Evolutionary conservation across 768 basidiomycete species (phyloP).

Genomic region (Suillus spraguei): DNA sequence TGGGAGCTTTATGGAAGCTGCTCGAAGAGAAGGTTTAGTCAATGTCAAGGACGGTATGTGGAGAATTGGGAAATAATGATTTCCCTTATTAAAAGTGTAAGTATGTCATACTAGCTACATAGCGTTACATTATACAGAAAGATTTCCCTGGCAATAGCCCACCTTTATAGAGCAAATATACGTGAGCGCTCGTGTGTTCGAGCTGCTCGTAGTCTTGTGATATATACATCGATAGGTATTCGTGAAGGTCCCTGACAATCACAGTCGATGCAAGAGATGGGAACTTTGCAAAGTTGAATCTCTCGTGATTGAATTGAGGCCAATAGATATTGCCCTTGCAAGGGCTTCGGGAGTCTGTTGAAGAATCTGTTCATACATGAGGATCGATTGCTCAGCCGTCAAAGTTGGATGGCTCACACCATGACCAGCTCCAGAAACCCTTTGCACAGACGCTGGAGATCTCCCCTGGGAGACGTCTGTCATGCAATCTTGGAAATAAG

Average conservation of each 20-base stretch:
- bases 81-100: background rate
- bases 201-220: background rate
- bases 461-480: constrained; percentile 43
- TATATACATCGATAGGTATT: background rate
- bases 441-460: constrained; percentile 43
- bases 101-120: background rate
- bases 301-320: constrained; percentile 32
- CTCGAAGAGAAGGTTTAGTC: constrained; percentile 76
- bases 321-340: constrained; percentile 36
- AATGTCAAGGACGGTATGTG: constrained; percentile 70
- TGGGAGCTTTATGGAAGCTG: constrained; percentile 76
- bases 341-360: constrained; percentile 47
- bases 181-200: background rate
- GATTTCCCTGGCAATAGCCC: too few species aligned
- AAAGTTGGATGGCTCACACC: constrained; percentile 33
- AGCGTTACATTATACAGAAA: background rate
- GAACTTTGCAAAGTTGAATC: background rate
- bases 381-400: constrained; percentile 6
- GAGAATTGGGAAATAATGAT: constrained; percentile 43
- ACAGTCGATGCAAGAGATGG: constrained; percentile 9
- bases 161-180: background rate
- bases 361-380: constrained; percentile 35
- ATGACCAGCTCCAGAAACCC: constrained; percentile 49
- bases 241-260: background rate
- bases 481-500: constrained; percentile 47